phyloP scores from a whole-genome alignment of 768 basidiomycete species.

The Candolleomyces aberdarensis region DNA sequence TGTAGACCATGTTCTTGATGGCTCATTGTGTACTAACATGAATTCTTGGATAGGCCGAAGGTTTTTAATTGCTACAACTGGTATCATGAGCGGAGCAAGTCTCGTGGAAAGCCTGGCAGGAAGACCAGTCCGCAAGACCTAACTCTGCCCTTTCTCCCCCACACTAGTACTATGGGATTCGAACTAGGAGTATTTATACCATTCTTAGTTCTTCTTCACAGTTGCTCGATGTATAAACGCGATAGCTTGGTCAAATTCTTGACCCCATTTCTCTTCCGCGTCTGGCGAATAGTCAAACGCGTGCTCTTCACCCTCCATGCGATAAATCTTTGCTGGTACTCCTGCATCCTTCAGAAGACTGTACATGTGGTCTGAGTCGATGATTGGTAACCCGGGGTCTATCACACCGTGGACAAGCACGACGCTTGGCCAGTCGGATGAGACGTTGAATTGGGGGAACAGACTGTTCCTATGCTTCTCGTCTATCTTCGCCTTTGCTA shows the following conservation, averaged over 20 bases:
- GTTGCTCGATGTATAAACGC: conserved; percentile 4
- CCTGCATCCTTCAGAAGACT: conserved; percentile 27
- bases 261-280: conserved; percentile 30
- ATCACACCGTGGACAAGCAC: conserved; percentile 45
- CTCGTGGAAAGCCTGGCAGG: conserved; percentile 64
- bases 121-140: conserved; percentile 22
- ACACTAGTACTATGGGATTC: no score
- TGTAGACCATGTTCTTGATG: conserved; percentile 3
- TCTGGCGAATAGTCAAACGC: conserved; percentile 48
- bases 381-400: conserved; percentile 42
- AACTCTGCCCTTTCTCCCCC: conserved; percentile 16
- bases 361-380: conserved; percentile 38
- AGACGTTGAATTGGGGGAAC: conserved; percentile 44
- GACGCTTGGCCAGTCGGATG: conserved; percentile 41
- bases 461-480: conserved; percentile 28
- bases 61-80: conserved; percentile 91
- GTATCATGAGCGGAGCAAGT: conserved; percentile 78
- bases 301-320: conserved; percentile 39
- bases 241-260: conserved; percentile 6
- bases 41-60: conserved; percentile 57
- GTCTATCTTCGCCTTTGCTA: conserved; percentile 53
- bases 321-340: conserved; percentile 24
- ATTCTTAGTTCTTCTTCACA: no score
- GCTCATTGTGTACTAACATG: conserved; percentile 1
- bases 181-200: no score